Evolutionary conservation across 1,139 yeast species (phyloP), one percentile per base, ranked within the genome.

Genomic region (Geotrichum reessii): DNA sequence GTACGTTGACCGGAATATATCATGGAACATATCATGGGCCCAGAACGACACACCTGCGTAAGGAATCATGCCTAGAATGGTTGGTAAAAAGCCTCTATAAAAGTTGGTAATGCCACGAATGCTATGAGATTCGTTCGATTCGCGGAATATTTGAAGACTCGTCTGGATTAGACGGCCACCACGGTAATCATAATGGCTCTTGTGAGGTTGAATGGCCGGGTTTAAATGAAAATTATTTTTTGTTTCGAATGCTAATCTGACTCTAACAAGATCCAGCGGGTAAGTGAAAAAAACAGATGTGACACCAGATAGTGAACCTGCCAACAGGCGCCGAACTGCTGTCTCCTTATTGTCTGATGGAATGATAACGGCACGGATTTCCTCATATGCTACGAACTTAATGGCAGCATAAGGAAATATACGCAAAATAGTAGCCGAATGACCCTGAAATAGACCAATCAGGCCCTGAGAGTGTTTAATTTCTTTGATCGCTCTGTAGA

Each of bases 391-490:
- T n/a, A 95, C 97, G 71, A 93, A 93, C 71, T 93, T 95, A 69
- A 93, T 88, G 17, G 97, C 96, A 3, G 99, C 98, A 71, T 93
- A 93, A 1, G 99, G 99, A 73, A 93, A 93, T 8, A 93, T 90
- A 62, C 99, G 78, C 50, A 92, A 72, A 55, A 93, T 76, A 0
- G 99, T 93, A 0, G 95, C 97, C 1, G 96, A 87, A 72, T 93
- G 99, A 46, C 99, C 99, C 68, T 92, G 97, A 71, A 85, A 93
- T 59, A 93, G 81, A 0, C 99, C 99, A 52, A 76, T 64, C 0
- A 84, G 57, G n/a, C 99, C 99, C 69, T 89, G 95, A 47, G 76
- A 77, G 7, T 67, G 60, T 75, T 84, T 82, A 42, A 93, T 92
- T 60, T 82, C 80, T 49, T 75, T 74, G 0, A 87, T 87, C 0